A percentile compares a stretch with the other conserved stretches of the same genome.
Conservation (phyloP, 805 yeast species). For the Spathaspora sp. region DNA sequence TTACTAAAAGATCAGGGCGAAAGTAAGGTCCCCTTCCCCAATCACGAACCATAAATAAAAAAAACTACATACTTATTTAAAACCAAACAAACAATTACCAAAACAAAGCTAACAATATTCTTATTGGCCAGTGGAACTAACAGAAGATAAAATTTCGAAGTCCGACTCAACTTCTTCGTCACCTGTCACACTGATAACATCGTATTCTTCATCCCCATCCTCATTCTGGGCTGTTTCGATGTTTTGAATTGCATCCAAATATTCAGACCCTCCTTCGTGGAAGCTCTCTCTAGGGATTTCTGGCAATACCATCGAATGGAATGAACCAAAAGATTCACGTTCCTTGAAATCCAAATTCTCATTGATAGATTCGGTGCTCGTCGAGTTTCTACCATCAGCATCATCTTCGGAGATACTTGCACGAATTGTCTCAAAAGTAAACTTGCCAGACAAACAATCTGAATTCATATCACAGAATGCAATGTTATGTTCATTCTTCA, state of each 20-base stretch:
- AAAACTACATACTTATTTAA: neutral
- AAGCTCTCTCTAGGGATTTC: conserved; percentile 25
- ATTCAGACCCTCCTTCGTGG: conserved; percentile 12
- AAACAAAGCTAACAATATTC: neutral
- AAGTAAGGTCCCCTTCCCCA: neutral
- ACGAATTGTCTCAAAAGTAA: conserved; percentile 7
- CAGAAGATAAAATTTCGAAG: conserved; percentile 33
- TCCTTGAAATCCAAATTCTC: neutral
- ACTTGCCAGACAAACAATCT: conserved; percentile 20
- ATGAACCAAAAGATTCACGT: neutral
- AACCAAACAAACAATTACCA: neutral
- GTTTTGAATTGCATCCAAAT: conserved; percentile 18
- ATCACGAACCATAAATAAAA: neutral
- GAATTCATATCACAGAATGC: conserved; percentile 21
- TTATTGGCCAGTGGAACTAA: conserved; percentile 3
- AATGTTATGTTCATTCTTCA: conserved; percentile 16
- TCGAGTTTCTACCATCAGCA: conserved; percentile 1
- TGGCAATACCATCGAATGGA: conserved; percentile 28
- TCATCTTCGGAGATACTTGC: neutral
- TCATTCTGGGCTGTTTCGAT: conserved; percentile 15
- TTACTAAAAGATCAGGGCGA: neutral
- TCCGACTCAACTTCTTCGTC: conserved; percentile 32
- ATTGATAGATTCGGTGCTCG: conserved; percentile 6
- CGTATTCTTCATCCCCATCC: conserved; percentile 26
- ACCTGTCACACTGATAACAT: conserved; percentile 30